Evolutionary conservation across 495 filamentous ascomycete genomes (phyloP).

Genomic region (Aspergillus nanangensis): DNA sequence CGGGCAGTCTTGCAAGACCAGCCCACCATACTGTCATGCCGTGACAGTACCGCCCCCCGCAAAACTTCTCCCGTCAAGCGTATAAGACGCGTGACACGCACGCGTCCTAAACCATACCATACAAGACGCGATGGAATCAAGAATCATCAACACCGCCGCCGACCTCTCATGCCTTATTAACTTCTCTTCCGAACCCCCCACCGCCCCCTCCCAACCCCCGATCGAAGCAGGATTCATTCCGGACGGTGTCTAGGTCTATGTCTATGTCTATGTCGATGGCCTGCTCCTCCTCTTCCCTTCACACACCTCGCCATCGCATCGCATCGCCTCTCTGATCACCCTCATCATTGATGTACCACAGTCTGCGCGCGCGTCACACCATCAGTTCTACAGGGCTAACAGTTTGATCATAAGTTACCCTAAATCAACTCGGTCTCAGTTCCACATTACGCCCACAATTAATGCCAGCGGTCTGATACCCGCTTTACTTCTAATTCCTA

Average conservation of each 20-base stretch:
- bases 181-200: conserved; percentile 10
- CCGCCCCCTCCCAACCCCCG: not conserved
- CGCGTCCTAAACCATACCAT: conserved; percentile 28
- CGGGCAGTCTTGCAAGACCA: not conserved
- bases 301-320: not conserved
- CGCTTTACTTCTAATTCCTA: not conserved
- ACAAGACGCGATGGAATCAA: conserved; percentile 3
- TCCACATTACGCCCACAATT: not conserved
- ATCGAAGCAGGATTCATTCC: not conserved
- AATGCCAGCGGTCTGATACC: not conserved
- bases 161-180: conserved; percentile 1
- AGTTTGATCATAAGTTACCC: too few species aligned
- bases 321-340: not conserved
- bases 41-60: conserved; percentile 10
- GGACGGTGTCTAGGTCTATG: not conserved
- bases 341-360: not conserved
- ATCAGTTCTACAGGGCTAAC: too few species aligned
- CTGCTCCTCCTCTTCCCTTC: not conserved
- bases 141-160: not conserved
- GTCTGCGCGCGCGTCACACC: too few species aligned
- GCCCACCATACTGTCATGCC: conserved; percentile 17
- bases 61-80: not conserved
- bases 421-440: not conserved
- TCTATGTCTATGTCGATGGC: not conserved
- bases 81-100: conserved; percentile 26